Evolutionary conservation across 441 rosid genomes (phyloP).

Genomic region (Geranium incanum): DNA sequence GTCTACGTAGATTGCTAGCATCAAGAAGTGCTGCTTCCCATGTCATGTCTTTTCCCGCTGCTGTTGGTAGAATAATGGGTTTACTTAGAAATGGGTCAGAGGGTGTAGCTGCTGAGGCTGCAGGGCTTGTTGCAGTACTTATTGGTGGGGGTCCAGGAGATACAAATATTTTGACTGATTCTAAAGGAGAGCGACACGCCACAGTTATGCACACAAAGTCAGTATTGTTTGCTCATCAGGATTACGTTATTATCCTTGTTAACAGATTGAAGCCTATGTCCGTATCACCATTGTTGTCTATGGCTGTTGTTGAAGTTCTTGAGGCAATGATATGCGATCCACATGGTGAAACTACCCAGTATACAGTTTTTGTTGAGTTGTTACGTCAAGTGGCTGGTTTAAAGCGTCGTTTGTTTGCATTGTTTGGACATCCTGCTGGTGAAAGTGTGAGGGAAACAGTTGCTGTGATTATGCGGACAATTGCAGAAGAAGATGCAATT

Average conservation of each 20-base stretch:
- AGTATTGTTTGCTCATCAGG: slow-evolving; percentile 75
- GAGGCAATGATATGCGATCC: slow-evolving; percentile 99
- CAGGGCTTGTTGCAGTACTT: slow-evolving; percentile 78
- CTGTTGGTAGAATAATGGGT: slow-evolving; percentile 99
- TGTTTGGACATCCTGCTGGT: slow-evolving; percentile 99
- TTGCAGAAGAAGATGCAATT: slow-evolving; percentile 99
- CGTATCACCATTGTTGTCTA: slow-evolving; percentile 87
- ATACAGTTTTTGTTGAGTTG: slow-evolving; percentile 94
- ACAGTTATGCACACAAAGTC: slow-evolving; percentile 97
- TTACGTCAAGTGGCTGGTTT: slow-evolving; percentile 95
- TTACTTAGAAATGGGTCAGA: slow-evolving; percentile 96
- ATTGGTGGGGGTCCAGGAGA: slow-evolving; percentile 85
- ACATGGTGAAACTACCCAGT: slow-evolving; percentile 96
- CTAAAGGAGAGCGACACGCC: slow-evolving; percentile 91
- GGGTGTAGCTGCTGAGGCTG: slow-evolving; percentile 92
- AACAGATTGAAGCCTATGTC: slow-evolving; percentile 94
- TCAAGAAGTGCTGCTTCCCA: slow-evolving; percentile 95
- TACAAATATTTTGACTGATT: slow-evolving; percentile 47
- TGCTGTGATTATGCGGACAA: slow-evolving; percentile 97
- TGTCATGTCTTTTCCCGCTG: slow-evolving; percentile 98
- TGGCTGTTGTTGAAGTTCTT: slow-evolving; percentile 97
- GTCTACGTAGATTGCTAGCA: slow-evolving; percentile 88
- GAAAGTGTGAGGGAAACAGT: slow-evolving; percentile 97
- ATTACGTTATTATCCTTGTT: slow-evolving; percentile 68
- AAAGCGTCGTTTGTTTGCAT: slow-evolving; percentile 86